Evolutionary conservation across 2,329 filamentous ascomycete species (phyloP).

Genomic region (Phaeosphaeriaceae sp.): DNA sequence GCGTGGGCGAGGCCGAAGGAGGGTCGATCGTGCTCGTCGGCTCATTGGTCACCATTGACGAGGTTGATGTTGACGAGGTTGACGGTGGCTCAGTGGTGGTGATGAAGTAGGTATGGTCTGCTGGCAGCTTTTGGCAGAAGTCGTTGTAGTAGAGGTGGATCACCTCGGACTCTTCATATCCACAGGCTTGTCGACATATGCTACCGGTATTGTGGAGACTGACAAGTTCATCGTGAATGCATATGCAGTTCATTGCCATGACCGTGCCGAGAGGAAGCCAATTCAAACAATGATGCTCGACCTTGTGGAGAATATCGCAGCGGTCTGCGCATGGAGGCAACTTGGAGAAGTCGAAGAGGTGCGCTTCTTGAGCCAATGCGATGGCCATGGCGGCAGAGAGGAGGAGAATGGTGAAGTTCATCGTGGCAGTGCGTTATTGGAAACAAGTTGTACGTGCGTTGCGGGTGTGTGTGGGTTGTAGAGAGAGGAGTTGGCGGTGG

Average conservation of each 20-base stretch:
- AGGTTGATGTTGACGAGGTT: not conserved
- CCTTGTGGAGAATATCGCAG: conserved; percentile 1
- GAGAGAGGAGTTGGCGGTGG: not conserved
- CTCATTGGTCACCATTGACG: not conserved
- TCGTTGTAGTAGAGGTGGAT: conserved; percentile 24
- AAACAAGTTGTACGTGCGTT: not conserved
- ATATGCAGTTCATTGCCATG: not conserved
- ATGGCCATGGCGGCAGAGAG: conserved; percentile 55
- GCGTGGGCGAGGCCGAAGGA: conserved; percentile 4
- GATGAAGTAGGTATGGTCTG: not conserved
- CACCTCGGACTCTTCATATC: conserved; percentile 60
- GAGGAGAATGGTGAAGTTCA: not conserved
- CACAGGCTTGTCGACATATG: conserved; percentile 69
- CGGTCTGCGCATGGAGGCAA: conserved; percentile 8
- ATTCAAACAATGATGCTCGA: conserved; percentile 64
- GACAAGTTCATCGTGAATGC: conserved; percentile 52
- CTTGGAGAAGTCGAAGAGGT: conserved; percentile 1
- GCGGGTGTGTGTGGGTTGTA: not conserved
- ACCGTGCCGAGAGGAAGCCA: not conserved
- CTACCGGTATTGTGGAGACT: conserved; percentile 64
- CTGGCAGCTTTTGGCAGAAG: conserved; percentile 1
- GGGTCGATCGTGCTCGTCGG: not conserved
- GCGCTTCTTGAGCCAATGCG: not conserved
- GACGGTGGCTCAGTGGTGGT: not conserved
- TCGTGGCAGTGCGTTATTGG: not conserved